phyloP scores from a whole-genome alignment of 257 asterid genomes.

The Capsicum pubescens region DNA sequence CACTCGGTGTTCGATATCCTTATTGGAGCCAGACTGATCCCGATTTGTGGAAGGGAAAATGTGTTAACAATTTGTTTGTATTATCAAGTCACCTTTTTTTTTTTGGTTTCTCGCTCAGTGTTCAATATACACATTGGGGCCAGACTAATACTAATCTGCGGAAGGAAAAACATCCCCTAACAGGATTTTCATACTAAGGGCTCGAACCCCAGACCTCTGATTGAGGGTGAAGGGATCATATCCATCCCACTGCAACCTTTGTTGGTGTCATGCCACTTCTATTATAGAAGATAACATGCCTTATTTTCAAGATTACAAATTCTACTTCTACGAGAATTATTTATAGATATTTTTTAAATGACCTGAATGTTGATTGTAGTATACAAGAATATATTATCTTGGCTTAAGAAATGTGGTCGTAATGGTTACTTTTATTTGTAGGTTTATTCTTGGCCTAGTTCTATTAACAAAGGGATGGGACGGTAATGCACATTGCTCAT shows the following conservation, averaged over 20 bases:
- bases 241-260: not conserved
- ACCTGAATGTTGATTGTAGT: not conserved
- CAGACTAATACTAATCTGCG: no score
- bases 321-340: not conserved
- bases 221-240: not conserved
- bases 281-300: not conserved
- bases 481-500: constrained; percentile 80
- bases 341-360: not conserved
- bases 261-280: not conserved
- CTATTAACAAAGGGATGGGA: constrained; percentile 62
- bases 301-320: not conserved
- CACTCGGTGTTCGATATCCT: not conserved
- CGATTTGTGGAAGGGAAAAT: no score
- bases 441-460: constrained; percentile 52
- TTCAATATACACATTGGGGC: not conserved
- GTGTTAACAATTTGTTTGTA: not conserved
- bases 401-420: not conserved
- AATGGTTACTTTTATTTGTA: constrained; percentile 32
- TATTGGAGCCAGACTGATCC: not conserved
- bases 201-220: no score
- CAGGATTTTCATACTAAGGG: no score
- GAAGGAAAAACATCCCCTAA: no score
- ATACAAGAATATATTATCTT: not conserved
- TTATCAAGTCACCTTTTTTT: not conserved
- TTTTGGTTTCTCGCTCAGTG: not conserved